Percentiles rank a stretch among this genome's conserved stretches.
Evolutionary conservation across 2,329 filamentous ascomycete species (phyloP).

Genomic region (Chaetoscypha palmicola): DNA sequence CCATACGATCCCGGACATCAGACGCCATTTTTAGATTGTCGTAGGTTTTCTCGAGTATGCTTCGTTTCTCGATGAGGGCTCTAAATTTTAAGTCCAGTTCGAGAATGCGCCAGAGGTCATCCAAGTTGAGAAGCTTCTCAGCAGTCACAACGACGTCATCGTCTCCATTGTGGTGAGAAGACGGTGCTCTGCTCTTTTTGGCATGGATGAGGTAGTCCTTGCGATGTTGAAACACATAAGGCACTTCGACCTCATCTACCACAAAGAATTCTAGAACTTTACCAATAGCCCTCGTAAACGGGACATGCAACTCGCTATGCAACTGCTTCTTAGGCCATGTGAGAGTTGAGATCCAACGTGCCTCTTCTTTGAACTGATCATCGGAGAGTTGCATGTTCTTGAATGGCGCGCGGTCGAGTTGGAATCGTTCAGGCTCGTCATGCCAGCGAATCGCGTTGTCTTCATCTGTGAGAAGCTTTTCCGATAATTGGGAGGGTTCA

Average conservation of each 20-base stretch:
- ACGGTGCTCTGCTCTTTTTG: constrained; percentile 55
- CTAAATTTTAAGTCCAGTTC: constrained; percentile 94
- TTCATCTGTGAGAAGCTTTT: constrained; percentile 91
- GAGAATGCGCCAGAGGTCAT: constrained; percentile 90
- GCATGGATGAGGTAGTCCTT: constrained; percentile 96
- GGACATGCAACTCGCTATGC: constrained; percentile 61
- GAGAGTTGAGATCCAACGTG: constrained; percentile 82
- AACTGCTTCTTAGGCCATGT: constrained; percentile 78
- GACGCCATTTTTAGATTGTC: constrained; percentile 59
- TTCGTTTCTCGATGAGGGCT: constrained; percentile 85
- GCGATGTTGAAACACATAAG: constrained; percentile 95
- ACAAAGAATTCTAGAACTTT: constrained; percentile 96
- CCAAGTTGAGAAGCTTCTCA: constrained; percentile 84
- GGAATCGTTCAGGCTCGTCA: constrained; percentile 91
- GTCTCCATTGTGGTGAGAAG: constrained; percentile 58
- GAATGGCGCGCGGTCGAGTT: constrained; percentile 84
- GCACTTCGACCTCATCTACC: constrained; percentile 88
- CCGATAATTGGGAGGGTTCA: constrained; percentile 87
- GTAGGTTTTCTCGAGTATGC: constrained; percentile 72
- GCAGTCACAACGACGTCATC: constrained; percentile 69
- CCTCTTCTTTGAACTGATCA: constrained; percentile 85
- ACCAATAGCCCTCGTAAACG: constrained; percentile 80
- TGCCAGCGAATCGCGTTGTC: constrained; percentile 84
- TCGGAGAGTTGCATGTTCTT: constrained; percentile 71
- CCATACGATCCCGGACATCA: constrained; percentile 61